Percentiles rank a stretch among this genome's conserved stretches.
Conservation (phyloP, 805 yeast species). For the Wilhelminamyces savonicus region DNA sequence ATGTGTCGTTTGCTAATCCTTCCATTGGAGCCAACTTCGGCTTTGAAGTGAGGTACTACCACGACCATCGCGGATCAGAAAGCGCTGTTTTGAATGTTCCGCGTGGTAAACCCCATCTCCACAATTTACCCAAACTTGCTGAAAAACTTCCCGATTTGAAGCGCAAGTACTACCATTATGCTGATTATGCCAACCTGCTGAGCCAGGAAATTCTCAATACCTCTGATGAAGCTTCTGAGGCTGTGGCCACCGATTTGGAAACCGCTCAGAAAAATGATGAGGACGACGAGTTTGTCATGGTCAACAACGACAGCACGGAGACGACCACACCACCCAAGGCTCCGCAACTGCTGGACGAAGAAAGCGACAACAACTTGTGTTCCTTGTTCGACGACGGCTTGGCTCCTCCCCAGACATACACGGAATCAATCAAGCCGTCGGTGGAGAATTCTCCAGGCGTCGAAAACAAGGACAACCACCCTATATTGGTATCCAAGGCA, state of each 20-base stretch:
- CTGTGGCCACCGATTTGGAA: conserved; percentile 3
- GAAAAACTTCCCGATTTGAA: conserved; percentile 22
- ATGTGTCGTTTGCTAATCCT: conserved; percentile 48
- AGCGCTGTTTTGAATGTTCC: conserved; percentile 43
- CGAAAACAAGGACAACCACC: conserved; percentile 7
- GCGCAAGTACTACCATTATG: conserved; percentile 25
- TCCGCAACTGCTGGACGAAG: conserved; percentile 27
- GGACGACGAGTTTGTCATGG: conserved; percentile 14
- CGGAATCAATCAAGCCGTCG: conserved; percentile 15
- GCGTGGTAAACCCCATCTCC: conserved; percentile 33
- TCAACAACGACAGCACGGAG: conserved; percentile 8
- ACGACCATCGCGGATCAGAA: conserved; percentile 14
- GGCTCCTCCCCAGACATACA: conserved; percentile 12
- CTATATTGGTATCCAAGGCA: conserved; percentile 13
- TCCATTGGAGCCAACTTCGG: conserved; percentile 43
- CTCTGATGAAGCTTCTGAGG: conserved; percentile 5
- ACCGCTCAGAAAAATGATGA: conserved; percentile 4
- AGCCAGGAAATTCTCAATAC: conserved; percentile 9
- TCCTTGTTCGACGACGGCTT: too few species aligned
- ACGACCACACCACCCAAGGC: too few species aligned
- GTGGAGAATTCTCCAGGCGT: conserved; percentile 10
- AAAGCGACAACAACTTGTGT: too few species aligned
- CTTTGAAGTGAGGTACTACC: conserved; percentile 39
- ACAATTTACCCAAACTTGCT: conserved; percentile 29
- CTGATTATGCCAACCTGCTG: conserved; percentile 10